Evolutionary conservation across 805 yeast species (phyloP).

Genomic region (Ogataea saltuana): DNA sequence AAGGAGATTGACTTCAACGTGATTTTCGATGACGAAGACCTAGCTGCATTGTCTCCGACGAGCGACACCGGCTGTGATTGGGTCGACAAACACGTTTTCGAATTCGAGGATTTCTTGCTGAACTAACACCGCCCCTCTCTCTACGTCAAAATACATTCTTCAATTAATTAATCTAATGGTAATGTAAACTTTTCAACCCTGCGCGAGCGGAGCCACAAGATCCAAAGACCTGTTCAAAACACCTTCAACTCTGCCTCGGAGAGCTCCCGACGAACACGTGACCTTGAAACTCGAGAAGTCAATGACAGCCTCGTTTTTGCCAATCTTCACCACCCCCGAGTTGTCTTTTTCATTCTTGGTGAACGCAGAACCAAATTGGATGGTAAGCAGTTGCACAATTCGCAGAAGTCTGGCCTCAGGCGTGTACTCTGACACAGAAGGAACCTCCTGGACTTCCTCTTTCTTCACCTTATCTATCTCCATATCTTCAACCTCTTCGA

Average conservation of each 20-base stretch:
- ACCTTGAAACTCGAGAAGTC: constrained; percentile 67
- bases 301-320: constrained; percentile 70
- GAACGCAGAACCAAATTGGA: constrained; percentile 88
- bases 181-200: constrained; percentile 2
- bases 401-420: constrained; percentile 47
- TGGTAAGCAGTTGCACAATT: constrained; percentile 61
- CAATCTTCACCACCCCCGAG: constrained; percentile 68
- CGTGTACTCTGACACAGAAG: constrained; percentile 25
- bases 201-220: constrained; percentile 81
- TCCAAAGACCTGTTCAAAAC: constrained; percentile 75
- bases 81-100: constrained; percentile 51
- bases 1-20: constrained; percentile 32
- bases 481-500: neutral
- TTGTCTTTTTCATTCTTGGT: constrained; percentile 38
- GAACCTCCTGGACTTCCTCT: neutral
- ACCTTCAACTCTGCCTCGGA: constrained; percentile 80
- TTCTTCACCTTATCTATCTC: constrained; percentile 12
- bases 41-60: constrained; percentile 27
- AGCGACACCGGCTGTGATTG: constrained; percentile 59
- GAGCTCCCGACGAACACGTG: constrained; percentile 66
- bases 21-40: constrained; percentile 23
- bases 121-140: neutral
- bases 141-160: neutral
- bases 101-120: constrained; percentile 32
- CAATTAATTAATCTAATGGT: constrained; percentile 4